Base-by-base conservation (phyloP, 768 basidiomycete genomes). In the Hortiboletus campestris region DNA sequence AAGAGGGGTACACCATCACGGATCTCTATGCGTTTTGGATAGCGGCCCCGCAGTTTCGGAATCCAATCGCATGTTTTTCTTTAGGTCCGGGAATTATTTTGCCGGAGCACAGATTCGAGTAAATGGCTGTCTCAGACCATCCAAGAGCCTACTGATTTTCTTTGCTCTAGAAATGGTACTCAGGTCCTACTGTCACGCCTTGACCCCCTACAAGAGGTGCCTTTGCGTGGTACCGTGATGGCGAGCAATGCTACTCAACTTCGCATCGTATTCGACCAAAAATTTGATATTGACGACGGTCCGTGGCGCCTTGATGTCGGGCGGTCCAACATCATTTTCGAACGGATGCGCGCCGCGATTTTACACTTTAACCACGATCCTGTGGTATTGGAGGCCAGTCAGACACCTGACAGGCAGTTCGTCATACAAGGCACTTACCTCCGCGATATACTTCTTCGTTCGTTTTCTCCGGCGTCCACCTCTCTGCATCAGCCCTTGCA, bases 1-100 rank as follows among this genome's bases (percentile, higher is more conserved):
- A 79, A n/a, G 86, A 88, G 61, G 91, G 91, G 0, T 92, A 90
- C 63, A 82, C 84, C 49, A 64, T 94, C 32, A 85, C 84, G 0
- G 83, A 76, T 17, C 72, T 92, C 22, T 77, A 72, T 16, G 89
- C 81, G 0, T 92, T 80, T 64, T 91, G 88, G 89, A 67, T 86
- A 38, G 78, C 84, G 53, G 76, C 74, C n/a, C 81, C 78, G 22
- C 79, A 81, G 52, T 85, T 81, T 67, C 87, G 85, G 1, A 80
- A 80, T 39, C 84, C 83, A 2, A 78, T 87, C 7, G 90, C 88
- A 0, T 77, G 79, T 3, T 92, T 94, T 62, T 66, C 71, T 1
- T 66, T 84, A 1, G 84, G 89, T 32, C 82, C 89, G 17, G 88
- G 89, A 1, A 60, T 84, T 3, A 65, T 70, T 13, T 73, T 94